Percentiles rank a stretch among this genome's conserved stretches.
phyloP scores from a whole-genome alignment of 176 grass and related monocot species.

The Zizania latifolia region DNA sequence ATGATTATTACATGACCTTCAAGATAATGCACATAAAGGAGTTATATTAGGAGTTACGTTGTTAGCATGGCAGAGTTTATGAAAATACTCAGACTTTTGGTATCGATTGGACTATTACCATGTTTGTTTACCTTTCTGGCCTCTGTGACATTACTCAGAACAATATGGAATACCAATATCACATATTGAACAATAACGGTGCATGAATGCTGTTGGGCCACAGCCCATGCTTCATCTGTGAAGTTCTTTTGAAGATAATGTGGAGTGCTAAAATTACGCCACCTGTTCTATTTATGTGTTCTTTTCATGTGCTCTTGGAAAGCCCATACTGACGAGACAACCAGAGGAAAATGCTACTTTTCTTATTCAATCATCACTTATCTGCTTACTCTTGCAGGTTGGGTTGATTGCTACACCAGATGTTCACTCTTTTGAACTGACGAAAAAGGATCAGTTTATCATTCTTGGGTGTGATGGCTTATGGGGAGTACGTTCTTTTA shows the following conservation, averaged over 20 bases:
- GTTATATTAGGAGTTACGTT: no score
- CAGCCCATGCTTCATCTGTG: no score
- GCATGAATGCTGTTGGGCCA: background rate
- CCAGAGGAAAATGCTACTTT: background rate
- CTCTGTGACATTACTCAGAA: no score
- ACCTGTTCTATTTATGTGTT: background rate
- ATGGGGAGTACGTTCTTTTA: conserved; percentile 75
- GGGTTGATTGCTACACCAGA: conserved; percentile 85
- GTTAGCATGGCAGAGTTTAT: no score
- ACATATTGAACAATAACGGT: no score
- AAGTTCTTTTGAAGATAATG: background rate
- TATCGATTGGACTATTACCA: no score
- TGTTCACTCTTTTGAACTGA: conserved; percentile 87
- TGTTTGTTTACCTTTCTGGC: no score
- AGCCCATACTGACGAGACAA: background rate
- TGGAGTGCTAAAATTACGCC: background rate
- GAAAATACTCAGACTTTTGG: no score
- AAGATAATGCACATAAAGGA: no score
- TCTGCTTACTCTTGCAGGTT: conserved; percentile 41
- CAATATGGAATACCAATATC: no score
- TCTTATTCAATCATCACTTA: background rate
- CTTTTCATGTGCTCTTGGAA: background rate
- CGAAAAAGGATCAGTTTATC: conserved; percentile 68
- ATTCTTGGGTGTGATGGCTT: conserved; percentile 92
- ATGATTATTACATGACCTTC: no score